Evolutionary conservation across 441 rosid genomes (phyloP), one percentile per base, ranked within the genome.

Genomic region (Theobroma grandiflorum): DNA sequence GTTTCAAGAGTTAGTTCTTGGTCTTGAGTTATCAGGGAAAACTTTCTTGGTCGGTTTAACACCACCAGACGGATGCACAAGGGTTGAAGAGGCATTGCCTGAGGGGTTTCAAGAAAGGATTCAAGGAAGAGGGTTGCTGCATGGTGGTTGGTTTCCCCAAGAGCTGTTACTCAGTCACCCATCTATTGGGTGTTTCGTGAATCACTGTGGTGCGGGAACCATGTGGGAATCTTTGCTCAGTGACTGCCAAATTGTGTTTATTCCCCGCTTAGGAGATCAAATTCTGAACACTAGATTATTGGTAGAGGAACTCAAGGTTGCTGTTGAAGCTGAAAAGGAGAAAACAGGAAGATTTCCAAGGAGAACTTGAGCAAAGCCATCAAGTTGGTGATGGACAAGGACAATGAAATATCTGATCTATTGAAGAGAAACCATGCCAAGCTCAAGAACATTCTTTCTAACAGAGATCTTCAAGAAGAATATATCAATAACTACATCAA

Each of bases 151-250:
- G 94, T 85, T 90, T 20, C 89, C 85, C 31, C 94, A 88, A 52
- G 72, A 82, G 14, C 47, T 76, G 76, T 80, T 93, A 6, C 53
- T 93, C 61, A 67, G 45, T 20, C 94, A 91, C 76, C 81, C 84
- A 0, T 87, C 94, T 2, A 84, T 88, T 0, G 95, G 97, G 37
- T 91, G 94, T 81, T 89, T 91, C 9, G 97, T 91, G 74, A 85
- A 76, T 72, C 97, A 93, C 59, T 87, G 92, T 59, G 94, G 96
- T 82, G 89, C 87, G 57, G 93, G 91, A 8, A 88, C 93, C 0
- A 87, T 86, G 95, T 93, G 93, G 97, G 97, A 91, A 82, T 86
- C 90, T n/a, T 76, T 91, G 74, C 82, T 87, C 86, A 84, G 90
- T 73, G 82, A 89, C 38, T 87, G 91, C 73, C 94, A 87, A 72